phyloP scores from a whole-genome alignment of 176 grass and related monocot species.

The Rhynchospora breviuscula region DNA sequence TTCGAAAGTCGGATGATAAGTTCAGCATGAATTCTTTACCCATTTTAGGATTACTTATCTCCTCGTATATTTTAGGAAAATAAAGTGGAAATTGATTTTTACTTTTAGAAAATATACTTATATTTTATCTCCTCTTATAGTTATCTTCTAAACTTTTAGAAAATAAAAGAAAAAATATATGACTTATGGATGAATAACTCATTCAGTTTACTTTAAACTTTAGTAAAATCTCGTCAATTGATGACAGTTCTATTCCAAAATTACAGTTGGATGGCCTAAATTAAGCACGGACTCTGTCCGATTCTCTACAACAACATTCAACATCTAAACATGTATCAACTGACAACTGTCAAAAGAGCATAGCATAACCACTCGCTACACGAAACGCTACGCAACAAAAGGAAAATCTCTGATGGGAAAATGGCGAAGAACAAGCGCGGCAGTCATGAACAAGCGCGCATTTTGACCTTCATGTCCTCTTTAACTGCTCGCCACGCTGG shows the following conservation, averaged over 20 bases:
- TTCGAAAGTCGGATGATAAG: no score
- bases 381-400: background rate
- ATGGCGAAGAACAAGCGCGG: background rate
- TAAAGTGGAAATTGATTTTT: no score
- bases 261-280: conserved; percentile 5
- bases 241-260: background rate
- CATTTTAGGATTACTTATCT: no score
- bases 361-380: background rate
- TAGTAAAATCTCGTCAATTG: background rate
- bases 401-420: background rate
- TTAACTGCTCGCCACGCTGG: background rate
- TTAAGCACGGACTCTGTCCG: background rate
- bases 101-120: no score
- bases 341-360: background rate
- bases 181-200: background rate
- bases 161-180: no score
- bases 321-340: background rate
- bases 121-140: no score
- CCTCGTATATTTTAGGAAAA: no score
- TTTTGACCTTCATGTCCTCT: background rate
- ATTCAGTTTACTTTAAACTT: background rate
- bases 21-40: no score
- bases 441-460: background rate
- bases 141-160: no score
- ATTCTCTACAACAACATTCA: background rate